Evolutionary conservation across 331 rosid species (phyloP), one percentile per base, ranked within the genome.

Genomic region (Saraca asoca): DNA sequence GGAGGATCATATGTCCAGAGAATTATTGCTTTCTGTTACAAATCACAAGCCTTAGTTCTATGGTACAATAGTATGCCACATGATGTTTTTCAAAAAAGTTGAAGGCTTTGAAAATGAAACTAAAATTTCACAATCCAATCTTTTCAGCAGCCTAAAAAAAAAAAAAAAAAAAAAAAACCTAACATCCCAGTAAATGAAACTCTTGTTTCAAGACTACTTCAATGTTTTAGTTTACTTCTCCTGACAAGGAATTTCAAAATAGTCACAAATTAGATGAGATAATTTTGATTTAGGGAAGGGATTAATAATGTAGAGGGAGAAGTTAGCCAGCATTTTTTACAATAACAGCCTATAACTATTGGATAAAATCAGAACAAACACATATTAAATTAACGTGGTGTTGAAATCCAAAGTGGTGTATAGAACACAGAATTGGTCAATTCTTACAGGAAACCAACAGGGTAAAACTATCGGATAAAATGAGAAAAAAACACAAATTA

Each of bases 1-100:
- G 85, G 38, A 43, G 97, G 97, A 76, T 90, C 95, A 35, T 38
- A 39, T 13, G 83, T 70, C 97, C 96, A 94, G 44, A 80, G 79
- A 79, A 88, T 63, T 9, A 88, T 66, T 7, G 93, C 99, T 58
- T 82, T 79, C 97, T 94, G 86, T 79, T 58, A 62, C 33, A 54
- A 55, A 49, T 66, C 34, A 76, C 7, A 62, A 46, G 13, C 38
- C 15, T n/a, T 1, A 56, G 65, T 79, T 38, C 8, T 8, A 7
- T 24, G 18, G 31, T 66, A 50, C 19, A 12, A 54, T 13, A 15
- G 17, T 31, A 48, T 5, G 56, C 56, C 39, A 6, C 68, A 62
- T 29, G 9, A 44, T 74, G 7, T 9, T 49, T 43, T 65, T 8
- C 62, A 9, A 12, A 2, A 62, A 70, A 52, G 42, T 10, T 37